These are phyloP conservation scores for Huntiella omanensis DNA, from an alignment of 2,329 filamentous ascomycete species.

Conservation along the genomic window DNA sequence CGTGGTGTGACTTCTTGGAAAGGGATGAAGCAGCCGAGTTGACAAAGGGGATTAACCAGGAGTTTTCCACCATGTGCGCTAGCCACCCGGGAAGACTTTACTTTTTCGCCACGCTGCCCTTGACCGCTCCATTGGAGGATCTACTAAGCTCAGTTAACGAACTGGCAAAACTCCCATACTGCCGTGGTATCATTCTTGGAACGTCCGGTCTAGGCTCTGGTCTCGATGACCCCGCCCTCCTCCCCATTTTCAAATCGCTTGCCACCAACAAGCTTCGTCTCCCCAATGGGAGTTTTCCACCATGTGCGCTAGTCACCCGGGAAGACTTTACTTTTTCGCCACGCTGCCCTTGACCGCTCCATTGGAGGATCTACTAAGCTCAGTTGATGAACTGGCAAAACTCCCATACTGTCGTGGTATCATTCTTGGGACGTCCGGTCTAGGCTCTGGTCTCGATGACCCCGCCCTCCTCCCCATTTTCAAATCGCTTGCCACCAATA, in stretches of 20 bases:
- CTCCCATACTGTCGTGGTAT: conserved; percentile 62
- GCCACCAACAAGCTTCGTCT: conserved; percentile 47
- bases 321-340: conserved; percentile 65
- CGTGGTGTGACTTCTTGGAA: conserved; percentile 75
- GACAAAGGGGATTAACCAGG: conserved; percentile 47
- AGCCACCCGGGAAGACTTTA: conserved; percentile 49
- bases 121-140: conserved; percentile 44
- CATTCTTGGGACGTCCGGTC: conserved; percentile 68
- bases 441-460: conserved; percentile 70
- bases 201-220: conserved; percentile 65
- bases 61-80: conserved; percentile 55
- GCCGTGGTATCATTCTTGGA: conserved; percentile 74
- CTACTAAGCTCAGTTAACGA: conserved; percentile 48
- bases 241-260: conserved; percentile 54
- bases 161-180: conserved; percentile 41
- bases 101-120: conserved; percentile 66
- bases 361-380: conserved; percentile 37
- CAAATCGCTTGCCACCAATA: conserved; percentile 42
- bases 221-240: conserved; percentile 56
- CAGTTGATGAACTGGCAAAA: conserved; percentile 42
- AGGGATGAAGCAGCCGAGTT: conserved; percentile 35
- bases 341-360: conserved; percentile 59
- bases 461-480: conserved; percentile 53
- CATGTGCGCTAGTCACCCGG: conserved; percentile 47
- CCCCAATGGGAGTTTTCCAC: conserved; percentile 51